A percentile compares a stretch with the other conserved stretches of the same genome.
Conservation (phyloP, 805 yeast species). For the Candida nonsorbophila region DNA sequence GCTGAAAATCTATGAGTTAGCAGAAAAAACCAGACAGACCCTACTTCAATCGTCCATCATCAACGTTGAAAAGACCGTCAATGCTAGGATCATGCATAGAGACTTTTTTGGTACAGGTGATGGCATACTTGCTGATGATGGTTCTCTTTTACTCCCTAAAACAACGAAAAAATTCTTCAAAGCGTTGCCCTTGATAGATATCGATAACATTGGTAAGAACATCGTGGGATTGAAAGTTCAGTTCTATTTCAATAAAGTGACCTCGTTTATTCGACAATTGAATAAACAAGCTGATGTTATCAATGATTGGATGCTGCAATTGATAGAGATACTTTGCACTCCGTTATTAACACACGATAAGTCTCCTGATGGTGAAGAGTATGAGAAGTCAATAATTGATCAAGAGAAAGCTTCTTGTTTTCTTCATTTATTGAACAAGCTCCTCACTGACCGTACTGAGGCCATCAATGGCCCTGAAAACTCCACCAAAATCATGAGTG, state of each 20-base stretch:
- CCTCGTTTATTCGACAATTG: constrained; percentile 24
- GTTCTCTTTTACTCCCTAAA: constrained; percentile 24
- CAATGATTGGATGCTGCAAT: constrained; percentile 45
- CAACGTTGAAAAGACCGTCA: constrained; percentile 20
- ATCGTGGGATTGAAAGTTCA: constrained; percentile 16
- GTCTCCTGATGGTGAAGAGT: constrained; percentile 69
- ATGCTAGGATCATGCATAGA: constrained; percentile 17
- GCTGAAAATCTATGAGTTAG: constrained; percentile 24
- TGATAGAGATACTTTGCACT: constrained; percentile 39
- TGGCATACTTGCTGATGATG: constrained; percentile 21
- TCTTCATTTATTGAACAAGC: constrained; percentile 42
- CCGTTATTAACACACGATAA: constrained; percentile 45
- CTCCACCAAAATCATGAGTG: constrained; percentile 12
- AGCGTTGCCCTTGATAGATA: constrained; percentile 21
- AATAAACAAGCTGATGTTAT: constrained; percentile 48
- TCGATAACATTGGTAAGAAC: constrained; percentile 9
- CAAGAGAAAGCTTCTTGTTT: constrained; percentile 68
- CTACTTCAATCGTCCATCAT: constrained; percentile 25
- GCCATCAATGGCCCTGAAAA: constrained; percentile 31
- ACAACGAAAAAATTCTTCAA: constrained; percentile 26
- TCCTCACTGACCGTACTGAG: constrained; percentile 34
- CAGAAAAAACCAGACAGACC: constrained; percentile 29
- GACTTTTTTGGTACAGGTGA: constrained; percentile 8
- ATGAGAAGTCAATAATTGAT: constrained; percentile 62
- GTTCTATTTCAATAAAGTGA: constrained; percentile 16